These are phyloP conservation scores for Pelagophyceae sp. DNA, from an alignment of 352 stramenopile genomes.

Conservation along the genomic window DNA sequence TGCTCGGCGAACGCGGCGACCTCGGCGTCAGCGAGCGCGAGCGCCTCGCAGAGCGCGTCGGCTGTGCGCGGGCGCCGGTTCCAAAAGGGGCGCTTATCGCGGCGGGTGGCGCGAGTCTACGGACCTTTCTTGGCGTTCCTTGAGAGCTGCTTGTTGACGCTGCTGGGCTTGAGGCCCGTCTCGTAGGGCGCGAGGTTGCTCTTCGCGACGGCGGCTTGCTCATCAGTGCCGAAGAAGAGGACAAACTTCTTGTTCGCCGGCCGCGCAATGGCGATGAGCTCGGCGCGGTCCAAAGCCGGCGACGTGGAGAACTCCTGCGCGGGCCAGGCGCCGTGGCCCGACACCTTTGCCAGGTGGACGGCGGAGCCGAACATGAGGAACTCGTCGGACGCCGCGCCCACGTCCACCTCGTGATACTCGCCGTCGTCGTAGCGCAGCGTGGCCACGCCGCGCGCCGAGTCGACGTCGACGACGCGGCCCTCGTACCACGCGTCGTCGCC, in stretches of 20 bases:
- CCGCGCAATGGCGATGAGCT: not conserved
- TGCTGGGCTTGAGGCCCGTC: too few relatives aligned
- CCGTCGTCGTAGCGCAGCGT: conserved; percentile 13
- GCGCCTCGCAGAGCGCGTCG: not conserved
- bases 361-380: not conserved
- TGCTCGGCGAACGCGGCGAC: not conserved
- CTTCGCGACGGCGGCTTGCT: not conserved
- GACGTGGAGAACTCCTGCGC: not conserved
- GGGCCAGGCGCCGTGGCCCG: not conserved
- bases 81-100: not conserved
- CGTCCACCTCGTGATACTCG: conserved; percentile 5
- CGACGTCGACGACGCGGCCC: not conserved
- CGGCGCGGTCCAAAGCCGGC: not conserved
- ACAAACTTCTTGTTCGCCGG: not conserved
- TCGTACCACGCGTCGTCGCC: conserved; percentile 9
- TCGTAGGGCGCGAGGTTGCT: too few relatives aligned
- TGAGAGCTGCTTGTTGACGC: too few relatives aligned
- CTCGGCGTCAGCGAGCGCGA: not conserved
- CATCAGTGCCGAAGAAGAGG: conserved; percentile 13
- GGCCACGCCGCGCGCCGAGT: not conserved
- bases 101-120: too few relatives aligned
- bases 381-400: not conserved
- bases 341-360: not conserved
- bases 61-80: not conserved
- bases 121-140: too few relatives aligned